phyloP scores from a whole-genome alignment of 345 rosid genomes.

The Citropsis articulata region DNA sequence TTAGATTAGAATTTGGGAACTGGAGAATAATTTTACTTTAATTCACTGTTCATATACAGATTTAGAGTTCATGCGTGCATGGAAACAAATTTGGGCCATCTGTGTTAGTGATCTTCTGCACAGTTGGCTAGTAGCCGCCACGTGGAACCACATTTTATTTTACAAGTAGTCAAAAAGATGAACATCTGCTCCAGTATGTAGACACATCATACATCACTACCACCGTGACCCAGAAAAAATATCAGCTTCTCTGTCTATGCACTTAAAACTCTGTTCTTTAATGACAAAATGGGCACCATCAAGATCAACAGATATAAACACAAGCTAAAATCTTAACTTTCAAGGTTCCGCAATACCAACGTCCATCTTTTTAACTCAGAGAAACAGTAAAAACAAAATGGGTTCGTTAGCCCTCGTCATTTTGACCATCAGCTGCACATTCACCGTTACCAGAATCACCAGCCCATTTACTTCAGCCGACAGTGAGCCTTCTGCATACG shows the following conservation, averaged over 20 bases:
- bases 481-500: slow-evolving; percentile 41
- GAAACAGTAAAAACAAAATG: neutral
- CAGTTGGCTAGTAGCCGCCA: neutral
- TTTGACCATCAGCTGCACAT: slow-evolving; percentile 2
- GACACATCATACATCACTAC: too few relatives aligned
- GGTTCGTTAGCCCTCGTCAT: slow-evolving; percentile 10
- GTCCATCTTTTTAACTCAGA: too few relatives aligned
- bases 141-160: slow-evolving; percentile 4
- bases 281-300: neutral
- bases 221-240: too few relatives aligned
- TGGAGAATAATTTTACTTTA: too few relatives aligned
- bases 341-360: too few relatives aligned
- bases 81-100: too few relatives aligned
- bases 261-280: neutral
- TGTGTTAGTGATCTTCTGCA: neutral
- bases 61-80: too few relatives aligned
- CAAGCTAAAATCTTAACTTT: too few relatives aligned
- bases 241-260: neutral
- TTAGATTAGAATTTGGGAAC: too few relatives aligned
- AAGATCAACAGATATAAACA: neutral
- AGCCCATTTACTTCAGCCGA: neutral
- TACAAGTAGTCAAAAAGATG: neutral
- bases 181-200: too few relatives aligned
- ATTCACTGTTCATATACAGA: too few relatives aligned
- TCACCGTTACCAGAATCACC: neutral